phyloP scores from a whole-genome alignment of 1,284 basidiomycete genomes.

The Cerrena zonata region DNA sequence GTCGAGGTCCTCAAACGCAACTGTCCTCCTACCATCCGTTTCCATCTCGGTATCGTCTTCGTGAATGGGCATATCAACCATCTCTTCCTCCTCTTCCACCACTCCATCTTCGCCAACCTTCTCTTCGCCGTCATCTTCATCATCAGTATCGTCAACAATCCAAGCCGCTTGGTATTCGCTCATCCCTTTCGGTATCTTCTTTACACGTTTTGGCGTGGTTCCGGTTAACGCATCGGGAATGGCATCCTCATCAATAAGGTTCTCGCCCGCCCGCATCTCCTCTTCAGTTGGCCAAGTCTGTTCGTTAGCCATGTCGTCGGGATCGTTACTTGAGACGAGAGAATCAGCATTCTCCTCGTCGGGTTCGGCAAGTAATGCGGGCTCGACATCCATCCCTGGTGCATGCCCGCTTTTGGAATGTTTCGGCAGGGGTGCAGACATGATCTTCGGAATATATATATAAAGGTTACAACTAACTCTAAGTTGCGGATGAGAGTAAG shows the following conservation, averaged over 20 bases:
- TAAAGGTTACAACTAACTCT: background rate
- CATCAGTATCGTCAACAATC: conserved; percentile 81
- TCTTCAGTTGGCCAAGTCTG: conserved; percentile 99
- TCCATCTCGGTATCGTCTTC: conserved; percentile 55
- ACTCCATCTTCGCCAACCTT: conserved; percentile 39
- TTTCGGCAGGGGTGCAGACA: conserved; percentile 51
- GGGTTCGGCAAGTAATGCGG: conserved; percentile 51
- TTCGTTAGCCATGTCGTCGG: conserved; percentile 86
- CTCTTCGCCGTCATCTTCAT: conserved; percentile 49
- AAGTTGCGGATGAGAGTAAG: no score
- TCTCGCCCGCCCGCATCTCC: conserved; percentile 62
- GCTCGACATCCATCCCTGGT: conserved; percentile 58
- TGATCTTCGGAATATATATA: conserved; percentile 39
- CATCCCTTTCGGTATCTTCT: conserved; percentile 81
- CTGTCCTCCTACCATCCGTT: conserved; percentile 49
- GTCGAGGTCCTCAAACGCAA: conserved; percentile 72
- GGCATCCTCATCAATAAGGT: conserved; percentile 27
- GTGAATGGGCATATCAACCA: conserved; percentile 52
- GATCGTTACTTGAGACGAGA: conserved; percentile 80
- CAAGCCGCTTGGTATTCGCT: conserved; percentile 92
- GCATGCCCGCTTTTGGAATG: conserved; percentile 33
- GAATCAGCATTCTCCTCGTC: conserved; percentile 77
- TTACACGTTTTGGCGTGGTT: conserved; percentile 70
- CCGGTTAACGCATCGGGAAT: conserved; percentile 63
- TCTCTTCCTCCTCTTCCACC: conserved; percentile 54